Evolutionary conservation across 2,329 filamentous ascomycete genomes (phyloP).

Genomic region (Teratosphaeria destructans): DNA sequence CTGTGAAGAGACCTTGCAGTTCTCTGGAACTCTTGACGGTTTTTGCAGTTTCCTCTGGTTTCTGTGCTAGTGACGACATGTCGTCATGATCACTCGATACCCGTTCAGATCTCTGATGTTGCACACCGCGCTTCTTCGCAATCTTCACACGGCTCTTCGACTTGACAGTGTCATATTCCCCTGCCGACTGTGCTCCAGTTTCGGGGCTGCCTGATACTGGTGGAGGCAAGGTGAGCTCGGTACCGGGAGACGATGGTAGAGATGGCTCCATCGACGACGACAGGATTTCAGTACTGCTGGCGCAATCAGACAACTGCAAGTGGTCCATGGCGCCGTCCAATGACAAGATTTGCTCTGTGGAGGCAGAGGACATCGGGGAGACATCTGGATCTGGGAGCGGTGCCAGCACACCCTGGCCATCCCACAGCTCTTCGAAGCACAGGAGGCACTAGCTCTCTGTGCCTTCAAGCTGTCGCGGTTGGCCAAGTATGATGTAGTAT

Average conservation of each 20-base stretch:
- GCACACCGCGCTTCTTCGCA: not conserved
- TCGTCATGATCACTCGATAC: not conserved
- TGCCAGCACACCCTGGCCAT: constrained; percentile 3
- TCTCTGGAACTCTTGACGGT: not conserved
- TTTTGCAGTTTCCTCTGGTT: not conserved
- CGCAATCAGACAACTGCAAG: not conserved
- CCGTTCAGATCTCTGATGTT: not conserved
- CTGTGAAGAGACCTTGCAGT: not conserved
- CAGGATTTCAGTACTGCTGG: not conserved
- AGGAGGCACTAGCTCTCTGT: constrained; percentile 3
- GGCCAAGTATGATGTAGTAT: constrained; percentile 3
- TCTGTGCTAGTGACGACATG: not conserved
- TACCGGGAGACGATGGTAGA: not conserved
- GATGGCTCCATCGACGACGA: not conserved
- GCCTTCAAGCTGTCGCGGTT: not conserved
- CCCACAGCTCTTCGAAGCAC: constrained; percentile 8
- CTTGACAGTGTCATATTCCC: not conserved
- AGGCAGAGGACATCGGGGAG: not conserved
- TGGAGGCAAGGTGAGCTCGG: not conserved
- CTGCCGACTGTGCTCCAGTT: not conserved
- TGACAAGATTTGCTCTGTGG: not conserved
- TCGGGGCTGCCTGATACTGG: not conserved
- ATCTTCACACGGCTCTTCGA: not conserved
- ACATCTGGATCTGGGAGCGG: constrained; percentile 1
- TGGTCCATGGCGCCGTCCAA: not conserved